Percentiles rank a stretch among this genome's conserved stretches.
Conservation (phyloP, 257 asterid species). For the Solanum pinnatisectum region DNA sequence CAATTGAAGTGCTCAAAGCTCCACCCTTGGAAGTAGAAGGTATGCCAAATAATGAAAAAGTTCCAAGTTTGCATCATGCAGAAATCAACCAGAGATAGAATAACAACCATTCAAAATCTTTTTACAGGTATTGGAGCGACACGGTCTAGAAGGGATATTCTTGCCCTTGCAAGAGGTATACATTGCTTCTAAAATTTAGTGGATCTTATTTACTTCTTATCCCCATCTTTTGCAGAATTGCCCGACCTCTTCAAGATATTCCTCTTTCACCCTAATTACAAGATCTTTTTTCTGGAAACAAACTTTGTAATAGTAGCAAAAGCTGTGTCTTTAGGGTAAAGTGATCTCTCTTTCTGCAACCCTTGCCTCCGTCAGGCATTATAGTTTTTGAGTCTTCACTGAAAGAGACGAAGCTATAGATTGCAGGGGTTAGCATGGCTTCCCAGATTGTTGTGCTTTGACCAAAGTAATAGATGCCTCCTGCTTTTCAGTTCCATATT, state of each 20-base stretch:
- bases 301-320: neutral
- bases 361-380: neutral
- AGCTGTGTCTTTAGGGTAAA: neutral
- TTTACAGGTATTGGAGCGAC: slow-evolving; percentile 26
- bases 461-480: neutral
- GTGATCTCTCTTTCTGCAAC: neutral
- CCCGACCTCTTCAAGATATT: neutral
- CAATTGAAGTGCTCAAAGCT: slow-evolving; percentile 79
- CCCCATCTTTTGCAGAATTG: neutral
- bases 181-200: neutral
- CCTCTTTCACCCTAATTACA: neutral
- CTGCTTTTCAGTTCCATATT: neutral
- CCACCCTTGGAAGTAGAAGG: slow-evolving; percentile 62
- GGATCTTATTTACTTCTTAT: neutral
- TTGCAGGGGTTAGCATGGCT: neutral
- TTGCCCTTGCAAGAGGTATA: slow-evolving; percentile 86
- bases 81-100: neutral
- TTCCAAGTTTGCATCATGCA: neutral
- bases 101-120: neutral
- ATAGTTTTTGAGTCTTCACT: neutral
- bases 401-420: neutral
- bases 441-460: neutral
- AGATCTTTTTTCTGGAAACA: neutral
- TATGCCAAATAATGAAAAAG: neutral
- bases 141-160: slow-evolving; percentile 42